Evolutionary conservation across 768 basidiomycete species (phyloP).

Genomic region (Podaxis mareebaensis): DNA sequence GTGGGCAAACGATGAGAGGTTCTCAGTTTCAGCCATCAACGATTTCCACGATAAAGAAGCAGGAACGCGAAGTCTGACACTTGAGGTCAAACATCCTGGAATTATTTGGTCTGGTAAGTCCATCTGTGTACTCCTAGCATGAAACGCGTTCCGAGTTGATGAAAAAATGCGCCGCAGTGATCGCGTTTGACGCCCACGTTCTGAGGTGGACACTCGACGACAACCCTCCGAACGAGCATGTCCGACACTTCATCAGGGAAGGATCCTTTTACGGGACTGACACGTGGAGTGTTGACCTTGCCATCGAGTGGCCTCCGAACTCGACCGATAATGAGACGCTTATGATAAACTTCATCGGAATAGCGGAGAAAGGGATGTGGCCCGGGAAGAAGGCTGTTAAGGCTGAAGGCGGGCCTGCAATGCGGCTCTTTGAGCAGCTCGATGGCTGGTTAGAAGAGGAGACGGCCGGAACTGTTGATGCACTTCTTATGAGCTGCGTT

Average conservation of each 20-base stretch:
- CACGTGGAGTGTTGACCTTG: slow-evolving; percentile 71
- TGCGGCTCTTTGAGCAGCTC: slow-evolving; percentile 72
- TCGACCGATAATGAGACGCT: slow-evolving; percentile 35
- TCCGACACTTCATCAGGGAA: slow-evolving; percentile 90
- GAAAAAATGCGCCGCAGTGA: slow-evolving; percentile 41
- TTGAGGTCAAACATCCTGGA: slow-evolving; percentile 75
- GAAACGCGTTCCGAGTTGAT: background rate
- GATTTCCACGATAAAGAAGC: slow-evolving; percentile 52
- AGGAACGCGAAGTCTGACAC: slow-evolving; percentile 68
- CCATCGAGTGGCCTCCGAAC: slow-evolving; percentile 52
- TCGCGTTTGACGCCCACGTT: slow-evolving; percentile 92
- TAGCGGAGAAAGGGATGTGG: slow-evolving; percentile 86
- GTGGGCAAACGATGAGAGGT: slow-evolving; percentile 39
- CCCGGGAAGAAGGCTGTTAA: slow-evolving; percentile 61
- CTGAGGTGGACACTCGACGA: slow-evolving; percentile 81
- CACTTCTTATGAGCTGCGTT: slow-evolving; percentile 67
- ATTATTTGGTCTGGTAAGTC: slow-evolving; percentile 81
- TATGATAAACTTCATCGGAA: slow-evolving; percentile 73
- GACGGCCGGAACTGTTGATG: slow-evolving; percentile 67
- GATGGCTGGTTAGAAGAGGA: slow-evolving; percentile 73
- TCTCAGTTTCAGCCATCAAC: slow-evolving; percentile 59
- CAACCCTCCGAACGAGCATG: slow-evolving; percentile 72
- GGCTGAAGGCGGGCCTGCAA: slow-evolving; percentile 56
- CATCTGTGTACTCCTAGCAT: background rate
- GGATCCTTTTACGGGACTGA: slow-evolving; percentile 83